Evolutionary conservation across 2,329 filamentous ascomycete species (phyloP).

Genomic region (Sarocladium kiliense): DNA sequence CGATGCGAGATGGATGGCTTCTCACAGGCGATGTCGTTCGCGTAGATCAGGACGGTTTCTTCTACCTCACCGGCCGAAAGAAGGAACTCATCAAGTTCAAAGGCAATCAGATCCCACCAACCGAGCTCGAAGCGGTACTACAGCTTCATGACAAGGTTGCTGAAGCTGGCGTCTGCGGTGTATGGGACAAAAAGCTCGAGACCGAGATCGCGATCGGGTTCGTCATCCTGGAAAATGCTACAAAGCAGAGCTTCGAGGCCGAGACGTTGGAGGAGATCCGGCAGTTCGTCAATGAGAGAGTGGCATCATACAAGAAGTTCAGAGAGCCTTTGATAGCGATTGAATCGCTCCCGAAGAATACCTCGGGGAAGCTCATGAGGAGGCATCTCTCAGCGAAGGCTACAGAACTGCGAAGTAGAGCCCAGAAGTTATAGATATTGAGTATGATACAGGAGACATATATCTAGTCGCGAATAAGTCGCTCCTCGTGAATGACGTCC

Average conservation of each 20-base stretch:
- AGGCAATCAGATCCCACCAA: constrained; percentile 25
- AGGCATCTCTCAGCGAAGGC: constrained; percentile 15
- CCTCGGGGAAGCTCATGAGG: constrained; percentile 24
- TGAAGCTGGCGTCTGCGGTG: constrained; percentile 25
- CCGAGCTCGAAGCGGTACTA: constrained; percentile 25
- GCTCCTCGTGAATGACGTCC: constrained; percentile 16
- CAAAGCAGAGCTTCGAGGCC: background rate
- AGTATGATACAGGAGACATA: background rate
- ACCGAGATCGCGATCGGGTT: constrained; percentile 25
- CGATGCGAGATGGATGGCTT: constrained; percentile 24
- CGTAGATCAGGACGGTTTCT: constrained; percentile 22
- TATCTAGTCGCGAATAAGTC: constrained; percentile 12
- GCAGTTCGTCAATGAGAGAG: constrained; percentile 20
- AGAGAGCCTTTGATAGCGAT: constrained; percentile 20
- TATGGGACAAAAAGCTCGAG: constrained; percentile 17
- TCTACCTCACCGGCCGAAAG: constrained; percentile 25
- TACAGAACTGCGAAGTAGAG: constrained; percentile 12
- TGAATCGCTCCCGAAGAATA: constrained; percentile 21
- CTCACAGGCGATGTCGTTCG: constrained; percentile 24
- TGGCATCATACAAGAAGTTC: constrained; percentile 24
- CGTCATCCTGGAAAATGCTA: constrained; percentile 15
- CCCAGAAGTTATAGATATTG: constrained; percentile 11
- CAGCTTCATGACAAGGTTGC: constrained; percentile 19
- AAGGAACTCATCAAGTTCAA: constrained; percentile 27
- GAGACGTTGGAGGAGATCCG: constrained; percentile 15